Percentiles rank a stretch among this genome's conserved stretches.
Conservation (phyloP, 208 protist genomes). For the Crithidia thermophila region DNA sequence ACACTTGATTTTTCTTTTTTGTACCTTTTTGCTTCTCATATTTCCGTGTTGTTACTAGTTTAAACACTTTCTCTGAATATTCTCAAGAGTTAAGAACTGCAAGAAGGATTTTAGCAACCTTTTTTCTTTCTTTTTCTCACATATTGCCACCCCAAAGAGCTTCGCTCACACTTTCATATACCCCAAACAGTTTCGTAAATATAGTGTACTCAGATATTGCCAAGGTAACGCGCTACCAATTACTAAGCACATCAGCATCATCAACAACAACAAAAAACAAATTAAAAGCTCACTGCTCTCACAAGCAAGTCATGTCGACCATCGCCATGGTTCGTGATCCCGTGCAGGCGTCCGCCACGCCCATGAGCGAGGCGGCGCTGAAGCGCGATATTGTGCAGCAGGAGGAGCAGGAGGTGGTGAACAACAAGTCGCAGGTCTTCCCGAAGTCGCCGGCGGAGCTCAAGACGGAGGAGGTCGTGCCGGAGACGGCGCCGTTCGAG, state of each 20-base stretch:
- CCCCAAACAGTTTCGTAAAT: no score
- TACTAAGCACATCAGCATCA: no score
- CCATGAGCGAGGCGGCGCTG: conserved; percentile 23
- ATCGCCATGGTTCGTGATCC: conserved; percentile 18
- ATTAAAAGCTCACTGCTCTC: not conserved
- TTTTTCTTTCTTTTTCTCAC: no score
- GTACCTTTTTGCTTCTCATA: no score
- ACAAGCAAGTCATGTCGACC: conserved; percentile 1
- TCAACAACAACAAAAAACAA: not conserved
- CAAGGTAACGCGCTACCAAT: no score
- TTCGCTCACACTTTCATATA: no score
- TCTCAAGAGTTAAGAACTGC: no score
- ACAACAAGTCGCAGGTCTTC: conserved; percentile 31
- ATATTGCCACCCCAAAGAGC: no score
- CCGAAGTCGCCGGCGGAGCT: conserved; percentile 20
- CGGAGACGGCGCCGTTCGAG: conserved; percentile 32
- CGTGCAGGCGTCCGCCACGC: conserved; percentile 11
- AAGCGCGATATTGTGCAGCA: conserved; percentile 27
- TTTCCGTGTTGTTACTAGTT: not conserved
- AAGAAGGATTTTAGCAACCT: no score
- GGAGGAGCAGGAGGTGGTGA: conserved; percentile 20
- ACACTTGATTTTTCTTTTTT: no score
- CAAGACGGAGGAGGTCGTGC: conserved; percentile 5
- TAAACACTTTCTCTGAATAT: not conserved
- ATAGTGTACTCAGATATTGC: no score